Evolutionary conservation across 2,329 filamentous ascomycete genomes (phyloP).

Genomic region (Elsinoe arachidis): DNA sequence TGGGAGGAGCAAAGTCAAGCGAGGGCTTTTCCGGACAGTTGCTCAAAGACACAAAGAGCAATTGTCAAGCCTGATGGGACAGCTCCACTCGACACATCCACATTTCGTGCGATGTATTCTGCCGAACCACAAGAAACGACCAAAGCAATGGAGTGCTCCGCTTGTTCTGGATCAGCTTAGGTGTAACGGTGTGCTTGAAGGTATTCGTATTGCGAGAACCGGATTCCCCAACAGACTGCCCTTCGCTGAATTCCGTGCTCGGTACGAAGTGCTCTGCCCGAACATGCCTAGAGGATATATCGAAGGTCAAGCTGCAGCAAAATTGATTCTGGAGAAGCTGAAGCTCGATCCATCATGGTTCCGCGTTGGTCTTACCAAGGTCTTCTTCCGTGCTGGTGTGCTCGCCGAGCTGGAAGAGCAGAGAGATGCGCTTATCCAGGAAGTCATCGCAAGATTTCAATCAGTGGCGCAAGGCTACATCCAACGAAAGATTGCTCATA

Average conservation of each 20-base stretch:
- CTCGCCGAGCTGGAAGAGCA: slow-evolving; percentile 95
- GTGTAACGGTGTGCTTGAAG: slow-evolving; percentile 98
- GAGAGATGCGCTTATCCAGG: slow-evolving; percentile 80
- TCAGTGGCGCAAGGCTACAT: slow-evolving; percentile 84
- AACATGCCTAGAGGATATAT: slow-evolving; percentile 84
- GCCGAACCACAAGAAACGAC: slow-evolving; percentile 94
- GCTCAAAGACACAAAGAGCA: slow-evolving; percentile 97
- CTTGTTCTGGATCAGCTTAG: slow-evolving; percentile 96
- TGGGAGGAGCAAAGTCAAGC: slow-evolving; percentile 77
- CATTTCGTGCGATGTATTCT: slow-evolving; percentile 97
- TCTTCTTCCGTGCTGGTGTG: slow-evolving; percentile 95
- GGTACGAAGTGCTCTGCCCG: slow-evolving; percentile 87
- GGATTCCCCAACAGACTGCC: slow-evolving; percentile 90
- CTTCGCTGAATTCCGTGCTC: slow-evolving; percentile 88
- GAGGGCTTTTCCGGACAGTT: slow-evolving; percentile 91
- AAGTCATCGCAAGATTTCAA: slow-evolving; percentile 91
- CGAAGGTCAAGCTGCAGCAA: slow-evolving; percentile 78
- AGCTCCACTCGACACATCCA: slow-evolving; percentile 91
- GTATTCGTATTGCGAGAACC: slow-evolving; percentile 91
- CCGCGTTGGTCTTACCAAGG: slow-evolving; percentile 89
- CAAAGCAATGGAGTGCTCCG: slow-evolving; percentile 83
- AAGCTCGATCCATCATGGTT: slow-evolving; percentile 78
- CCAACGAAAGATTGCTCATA: slow-evolving; percentile 79
- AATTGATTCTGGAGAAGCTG: slow-evolving; percentile 81
- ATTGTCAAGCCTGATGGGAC: slow-evolving; percentile 88